Conservation (phyloP, 192 early-diverging fungal genomes). For the Backusella mclennaniae region DNA sequence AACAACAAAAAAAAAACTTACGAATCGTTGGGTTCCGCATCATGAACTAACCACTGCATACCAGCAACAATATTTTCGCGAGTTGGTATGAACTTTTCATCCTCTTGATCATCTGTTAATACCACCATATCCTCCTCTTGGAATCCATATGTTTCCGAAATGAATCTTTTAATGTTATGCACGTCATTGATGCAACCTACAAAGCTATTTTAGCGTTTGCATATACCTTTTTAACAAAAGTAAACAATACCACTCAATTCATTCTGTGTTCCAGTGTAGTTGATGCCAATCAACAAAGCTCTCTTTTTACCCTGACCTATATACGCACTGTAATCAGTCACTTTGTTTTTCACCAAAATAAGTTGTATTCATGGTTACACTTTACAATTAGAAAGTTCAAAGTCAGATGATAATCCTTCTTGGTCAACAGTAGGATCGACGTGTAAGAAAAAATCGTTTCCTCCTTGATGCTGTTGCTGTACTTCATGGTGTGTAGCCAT, state of each 20-base stretch:
- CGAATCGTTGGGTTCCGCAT: slow-evolving; percentile 74
- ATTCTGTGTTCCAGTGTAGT: slow-evolving; percentile 69
- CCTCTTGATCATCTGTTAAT: slow-evolving; percentile 73
- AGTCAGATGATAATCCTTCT: slow-evolving; percentile 28
- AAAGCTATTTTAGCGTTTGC: background rate
- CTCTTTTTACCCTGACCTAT: slow-evolving; percentile 63
- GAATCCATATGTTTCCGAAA: slow-evolving; percentile 64
- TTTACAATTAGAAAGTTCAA: slow-evolving; percentile 49
- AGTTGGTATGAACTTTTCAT: slow-evolving; percentile 65
- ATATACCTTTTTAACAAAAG: background rate
- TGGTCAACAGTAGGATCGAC: slow-evolving; percentile 25
- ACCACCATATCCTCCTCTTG: slow-evolving; percentile 65
- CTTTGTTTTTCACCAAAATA: background rate
- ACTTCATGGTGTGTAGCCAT: background rate
- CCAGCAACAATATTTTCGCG: slow-evolving; percentile 71
- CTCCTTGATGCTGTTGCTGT: background rate
- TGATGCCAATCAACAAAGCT: slow-evolving; percentile 91
- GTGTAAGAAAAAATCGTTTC: slow-evolving; percentile 13
- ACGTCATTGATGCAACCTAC: slow-evolving; percentile 83
- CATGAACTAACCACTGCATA: slow-evolving; percentile 77
- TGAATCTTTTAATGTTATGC: slow-evolving; percentile 69
- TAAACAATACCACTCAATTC: slow-evolving; percentile 48
- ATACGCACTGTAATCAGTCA: background rate
- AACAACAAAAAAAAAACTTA: slow-evolving; percentile 22
- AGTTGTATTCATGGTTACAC: background rate